A percentile compares a stretch with the other conserved stretches of the same genome.
Conservation (phyloP, 148 eudicot genomes). For the Pouteria glomerata region DNA sequence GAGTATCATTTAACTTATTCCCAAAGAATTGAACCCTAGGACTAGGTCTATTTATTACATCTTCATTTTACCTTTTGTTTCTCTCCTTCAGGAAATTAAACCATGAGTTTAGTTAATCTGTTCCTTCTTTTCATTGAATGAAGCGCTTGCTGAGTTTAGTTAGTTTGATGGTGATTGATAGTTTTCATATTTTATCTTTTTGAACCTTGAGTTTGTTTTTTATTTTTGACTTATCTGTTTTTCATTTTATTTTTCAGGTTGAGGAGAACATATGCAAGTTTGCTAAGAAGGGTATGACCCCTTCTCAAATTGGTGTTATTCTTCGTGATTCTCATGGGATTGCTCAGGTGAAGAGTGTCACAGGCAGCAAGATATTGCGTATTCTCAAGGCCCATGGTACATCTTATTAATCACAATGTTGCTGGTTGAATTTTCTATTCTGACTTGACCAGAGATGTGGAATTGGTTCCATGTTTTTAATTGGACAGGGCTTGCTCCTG, state of each 20-base stretch:
- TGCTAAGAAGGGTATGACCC: constrained; percentile 32
- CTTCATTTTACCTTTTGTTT: neutral
- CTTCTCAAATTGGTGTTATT: constrained; percentile 31
- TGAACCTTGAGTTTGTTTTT: neutral
- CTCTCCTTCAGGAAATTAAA: neutral
- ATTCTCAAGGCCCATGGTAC: constrained; percentile 42
- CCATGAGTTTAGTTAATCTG: neutral
- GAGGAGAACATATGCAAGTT: constrained; percentile 36
- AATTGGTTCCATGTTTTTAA: neutral
- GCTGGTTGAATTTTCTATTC: neutral
- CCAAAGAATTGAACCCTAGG: neutral
- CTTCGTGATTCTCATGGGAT: constrained; percentile 33
- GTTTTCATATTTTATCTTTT: neutral
- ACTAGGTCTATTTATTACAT: neutral
- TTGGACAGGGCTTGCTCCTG: constrained; percentile 27
- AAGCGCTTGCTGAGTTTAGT: neutral
- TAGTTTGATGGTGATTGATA: neutral
- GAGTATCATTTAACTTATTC: neutral
- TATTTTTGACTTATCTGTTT: neutral
- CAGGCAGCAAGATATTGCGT: constrained; percentile 27
- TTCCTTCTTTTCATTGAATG: neutral
- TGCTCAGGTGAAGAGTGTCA: constrained; percentile 28
- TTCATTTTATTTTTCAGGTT: constrained; percentile 18
- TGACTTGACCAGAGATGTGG: neutral
- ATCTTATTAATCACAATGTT: neutral